These are phyloP conservation scores for Mariannaea sp. DNA, from an alignment of 2,329 filamentous ascomycete species.

Conservation along the genomic window DNA sequence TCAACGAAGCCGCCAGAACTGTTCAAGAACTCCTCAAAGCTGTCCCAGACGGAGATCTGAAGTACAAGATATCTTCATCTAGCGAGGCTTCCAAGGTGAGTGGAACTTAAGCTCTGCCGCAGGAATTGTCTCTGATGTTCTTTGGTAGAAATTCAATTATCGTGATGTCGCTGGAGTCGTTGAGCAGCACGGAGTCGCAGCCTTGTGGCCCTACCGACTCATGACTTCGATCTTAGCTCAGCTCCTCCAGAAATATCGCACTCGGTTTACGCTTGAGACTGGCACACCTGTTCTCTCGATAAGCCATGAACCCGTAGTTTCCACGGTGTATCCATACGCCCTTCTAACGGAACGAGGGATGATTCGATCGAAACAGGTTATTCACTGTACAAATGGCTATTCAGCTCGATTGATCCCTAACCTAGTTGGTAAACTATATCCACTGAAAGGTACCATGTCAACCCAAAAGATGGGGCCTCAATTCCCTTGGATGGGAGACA, in stretches of 20 bases:
- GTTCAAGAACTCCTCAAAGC: conserved; percentile 14
- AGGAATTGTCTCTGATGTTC: neutral
- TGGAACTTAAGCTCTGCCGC: conserved; percentile 20
- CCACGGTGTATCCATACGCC: conserved; percentile 41
- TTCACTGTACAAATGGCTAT: conserved; percentile 62
- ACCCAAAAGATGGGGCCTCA: conserved; percentile 47
- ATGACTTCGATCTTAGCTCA: conserved; percentile 47
- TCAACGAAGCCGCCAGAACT: conserved; percentile 5
- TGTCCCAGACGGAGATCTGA: conserved; percentile 14
- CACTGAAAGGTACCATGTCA: conserved; percentile 53
- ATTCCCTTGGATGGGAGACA: conserved; percentile 36
- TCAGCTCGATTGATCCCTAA: conserved; percentile 54
- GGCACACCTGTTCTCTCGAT: conserved; percentile 40
- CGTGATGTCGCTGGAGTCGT: conserved; percentile 38
- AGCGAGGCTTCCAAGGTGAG: conserved; percentile 11
- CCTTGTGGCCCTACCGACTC: conserved; percentile 55
- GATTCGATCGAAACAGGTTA: conserved; percentile 52
- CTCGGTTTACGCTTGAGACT: conserved; percentile 44
- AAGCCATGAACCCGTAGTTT: conserved; percentile 24
- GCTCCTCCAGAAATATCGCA: conserved; percentile 40
- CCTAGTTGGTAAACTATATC: conserved; percentile 49
- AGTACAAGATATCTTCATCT: conserved; percentile 10
- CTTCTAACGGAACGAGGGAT: conserved; percentile 52
- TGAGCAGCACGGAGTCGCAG: conserved; percentile 48
- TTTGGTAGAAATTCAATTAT: conserved; percentile 9